phyloP scores from a whole-genome alignment of 805 yeast genomes.

The Suhomyces tanzawaensis region DNA sequence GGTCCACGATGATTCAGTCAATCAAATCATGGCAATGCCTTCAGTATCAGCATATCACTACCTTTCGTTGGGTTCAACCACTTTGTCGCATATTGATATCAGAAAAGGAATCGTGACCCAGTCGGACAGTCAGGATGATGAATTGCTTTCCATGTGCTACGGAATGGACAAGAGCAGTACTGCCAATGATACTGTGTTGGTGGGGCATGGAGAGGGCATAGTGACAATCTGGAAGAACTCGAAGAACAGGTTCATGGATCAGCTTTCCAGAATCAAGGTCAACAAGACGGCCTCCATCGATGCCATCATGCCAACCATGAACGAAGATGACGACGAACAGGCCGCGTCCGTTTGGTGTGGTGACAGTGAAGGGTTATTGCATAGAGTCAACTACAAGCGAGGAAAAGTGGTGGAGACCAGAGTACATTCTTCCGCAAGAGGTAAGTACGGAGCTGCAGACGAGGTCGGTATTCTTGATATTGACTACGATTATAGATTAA shows the following conservation, averaged over 20 bases:
- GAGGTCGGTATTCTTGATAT: conserved; percentile 76
- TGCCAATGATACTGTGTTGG: conserved; percentile 61
- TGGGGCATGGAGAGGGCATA: conserved; percentile 90
- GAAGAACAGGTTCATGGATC: conserved; percentile 70
- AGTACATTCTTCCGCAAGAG: conserved; percentile 51
- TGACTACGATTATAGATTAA: conserved; percentile 75
- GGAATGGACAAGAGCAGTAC: conserved; percentile 50
- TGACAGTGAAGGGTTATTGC: conserved; percentile 69
- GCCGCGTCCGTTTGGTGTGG: conserved; percentile 70
- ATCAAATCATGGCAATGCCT: conserved; percentile 67
- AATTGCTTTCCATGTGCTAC: conserved; percentile 71
- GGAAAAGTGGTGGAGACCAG: conserved; percentile 67
- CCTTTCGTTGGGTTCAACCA: conserved; percentile 78
- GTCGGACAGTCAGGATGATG: conserved; percentile 93
- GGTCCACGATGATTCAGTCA: conserved; percentile 77
- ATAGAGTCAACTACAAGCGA: conserved; percentile 60
- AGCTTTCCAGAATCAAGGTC: conserved; percentile 70
- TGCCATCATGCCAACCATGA: conserved; percentile 57
- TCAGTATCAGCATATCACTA: conserved; percentile 75
- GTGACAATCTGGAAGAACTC: conserved; percentile 82
- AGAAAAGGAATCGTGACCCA: conserved; percentile 63
- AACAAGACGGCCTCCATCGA: conserved; percentile 73
- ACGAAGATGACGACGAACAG: conserved; percentile 45
- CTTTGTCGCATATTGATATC: conserved; percentile 73
- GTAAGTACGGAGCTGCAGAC: conserved; percentile 47